Base-by-base conservation (phyloP, 805 yeast species). In the Candida anglica region DNA sequence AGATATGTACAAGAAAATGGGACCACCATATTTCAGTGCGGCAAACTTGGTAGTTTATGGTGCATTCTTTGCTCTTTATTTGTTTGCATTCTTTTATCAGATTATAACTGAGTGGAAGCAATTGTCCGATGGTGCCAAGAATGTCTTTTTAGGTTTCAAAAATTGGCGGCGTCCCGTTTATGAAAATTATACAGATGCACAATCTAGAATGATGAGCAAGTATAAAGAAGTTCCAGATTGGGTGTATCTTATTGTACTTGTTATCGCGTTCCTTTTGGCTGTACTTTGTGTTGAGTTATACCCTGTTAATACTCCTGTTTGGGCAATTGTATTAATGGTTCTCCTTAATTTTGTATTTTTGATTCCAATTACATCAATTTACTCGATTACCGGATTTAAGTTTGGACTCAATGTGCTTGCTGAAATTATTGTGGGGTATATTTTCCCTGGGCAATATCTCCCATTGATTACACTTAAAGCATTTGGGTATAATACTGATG, bases 161-260 rank as follows among this genome's bases (percentile, higher is more conserved):
- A 22, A 36, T 33, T 3, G 55, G 53, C 6, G 59, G 52, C 21
- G 15, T 11, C 15, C 33, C 13, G n/a, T 16, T 6, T 30, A 17
- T 30, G 28, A 20, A 10, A 45, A 16, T n/a, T 30, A 14, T 15
- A 29, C 14, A 15, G 85, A 79, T 44, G 74, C 81, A 2, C 81
- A 75, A 44, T 68, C 77, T 35, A 61, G 59, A 30, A 75, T 77
- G 71, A 77, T 78, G 80, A 41, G 69, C 30, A 60, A 72, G 41
- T 68, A 49, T 36, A 36, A 36, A 15, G 38, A 34, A 17, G 39
- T 32, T 11, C 42, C 42, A 5, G 35, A 35, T 14, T 39, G 39
- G 39, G 31, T 34, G 33, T 39, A 30, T 25, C 15, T 26, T 15
- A 26, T 26, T 5, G 10, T 36, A 3, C 24, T 36, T 8, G 16